Conservation (phyloP, 2,329 filamentous ascomycete species). For the Xylariaceae sp. region DNA sequence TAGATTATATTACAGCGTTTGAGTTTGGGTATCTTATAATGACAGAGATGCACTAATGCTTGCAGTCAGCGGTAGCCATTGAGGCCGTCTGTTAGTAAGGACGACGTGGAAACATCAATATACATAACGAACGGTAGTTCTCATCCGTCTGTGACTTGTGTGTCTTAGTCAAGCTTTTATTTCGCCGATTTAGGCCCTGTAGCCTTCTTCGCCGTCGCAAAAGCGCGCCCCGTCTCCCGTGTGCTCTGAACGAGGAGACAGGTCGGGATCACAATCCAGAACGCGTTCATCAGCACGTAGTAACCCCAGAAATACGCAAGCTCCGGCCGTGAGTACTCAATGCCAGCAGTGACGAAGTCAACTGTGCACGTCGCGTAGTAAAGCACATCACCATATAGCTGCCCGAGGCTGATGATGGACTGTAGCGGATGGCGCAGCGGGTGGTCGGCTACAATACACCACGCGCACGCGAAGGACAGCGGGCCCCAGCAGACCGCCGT, state of each 20-base stretch:
- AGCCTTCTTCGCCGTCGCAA: constrained; percentile 2
- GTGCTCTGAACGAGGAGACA: constrained; percentile 28
- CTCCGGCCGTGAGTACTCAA: constrained; percentile 58
- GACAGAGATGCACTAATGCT: too few relatives aligned
- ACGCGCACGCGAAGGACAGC: constrained; percentile 55
- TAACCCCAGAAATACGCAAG: constrained; percentile 59
- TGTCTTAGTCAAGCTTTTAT: background rate
- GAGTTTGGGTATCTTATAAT: too few relatives aligned
- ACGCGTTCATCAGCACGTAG: constrained; percentile 57
- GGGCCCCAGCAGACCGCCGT: constrained; percentile 61
- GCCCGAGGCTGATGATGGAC: constrained; percentile 52
- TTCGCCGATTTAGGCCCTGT: background rate
- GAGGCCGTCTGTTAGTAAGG: too few relatives aligned
- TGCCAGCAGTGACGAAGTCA: constrained; percentile 46
- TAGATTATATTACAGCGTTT: background rate
- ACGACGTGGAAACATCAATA: too few relatives aligned
- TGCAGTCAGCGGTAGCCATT: too few relatives aligned
- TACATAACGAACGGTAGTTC: too few relatives aligned
- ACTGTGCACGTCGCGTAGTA: constrained; percentile 57
- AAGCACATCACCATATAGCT: constrained; percentile 58
- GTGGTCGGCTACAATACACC: constrained; percentile 50
- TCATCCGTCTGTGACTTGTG: too few relatives aligned
- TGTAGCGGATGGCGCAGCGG: constrained; percentile 57
- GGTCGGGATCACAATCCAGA: constrained; percentile 59
- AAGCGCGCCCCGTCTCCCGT: constrained; percentile 12